Base-by-base conservation (phyloP, 768 basidiomycete species). In the Pisolithus microcarpus region DNA sequence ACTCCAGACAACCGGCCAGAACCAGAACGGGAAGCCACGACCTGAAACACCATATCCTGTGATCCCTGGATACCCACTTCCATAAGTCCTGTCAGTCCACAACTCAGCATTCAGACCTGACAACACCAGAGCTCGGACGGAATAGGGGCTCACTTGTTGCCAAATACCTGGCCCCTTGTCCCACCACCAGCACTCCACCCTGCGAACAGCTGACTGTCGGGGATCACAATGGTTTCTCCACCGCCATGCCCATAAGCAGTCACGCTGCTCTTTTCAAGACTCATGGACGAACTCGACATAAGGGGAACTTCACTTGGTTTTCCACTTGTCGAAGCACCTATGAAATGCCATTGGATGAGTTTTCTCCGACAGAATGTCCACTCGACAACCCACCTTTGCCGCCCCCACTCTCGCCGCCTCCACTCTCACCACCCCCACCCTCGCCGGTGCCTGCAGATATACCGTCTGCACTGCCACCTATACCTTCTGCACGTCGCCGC, bases 1-100 rank as follows among this genome's bases (percentile, higher is more conserved):
- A 2, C 66, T 68, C 77, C 79, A 84, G 1, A 73, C 72, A 9
- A 85, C 38, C 7, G 84, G 84, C 82, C 83, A 85, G 66, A 75
- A 86, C 54, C 72, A 72, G 59, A 81, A 85, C 0, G 84, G 84
- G 59, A 86, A 85, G 3, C 71, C 72, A 0, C 73, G 72, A 0
- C 74, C 74, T 0, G 55, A 40, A 16, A 81, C 78, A 11, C 81
- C 80, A 4, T 71, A 70, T 7, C 69, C 68, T 5, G 58, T 2
- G 5, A 71, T 23, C 1, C 78, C 77, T 31, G 82, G 82, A 58
- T 85, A 84, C 3, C 84, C 83, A 54, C 80, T 84, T 6, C 82
- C 83, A 53, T 83, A 84, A 4, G 59, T 52, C 28, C 81, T 84
- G 49, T 1, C 0, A 2, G 13, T 53, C 46, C 42, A 16, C 15